Evolutionary conservation across 2,329 filamentous ascomycete genomes (phyloP).

Genomic region (Helotiales sp.): DNA sequence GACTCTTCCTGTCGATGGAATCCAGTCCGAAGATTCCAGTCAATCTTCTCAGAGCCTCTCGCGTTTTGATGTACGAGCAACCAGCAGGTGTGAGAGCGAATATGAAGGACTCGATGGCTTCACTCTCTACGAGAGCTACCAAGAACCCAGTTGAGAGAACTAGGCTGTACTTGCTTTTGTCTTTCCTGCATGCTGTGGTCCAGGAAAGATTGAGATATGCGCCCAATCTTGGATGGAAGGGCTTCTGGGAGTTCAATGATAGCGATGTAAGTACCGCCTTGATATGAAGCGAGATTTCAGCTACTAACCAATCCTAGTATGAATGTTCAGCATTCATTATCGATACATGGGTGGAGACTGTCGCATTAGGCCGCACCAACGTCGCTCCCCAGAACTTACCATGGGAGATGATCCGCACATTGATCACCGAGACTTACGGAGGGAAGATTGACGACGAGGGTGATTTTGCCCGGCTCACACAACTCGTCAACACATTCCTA

Average conservation of each 20-base stretch:
- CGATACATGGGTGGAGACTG: slow-evolving; percentile 88
- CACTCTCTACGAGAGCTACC: slow-evolving; percentile 73
- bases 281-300: slow-evolving; percentile 55
- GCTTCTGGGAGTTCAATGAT: slow-evolving; percentile 99
- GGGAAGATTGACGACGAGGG: slow-evolving; percentile 94
- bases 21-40: slow-evolving; percentile 96
- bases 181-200: slow-evolving; percentile 93
- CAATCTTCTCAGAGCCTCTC: slow-evolving; percentile 89
- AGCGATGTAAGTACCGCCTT: slow-evolving; percentile 80
- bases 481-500: slow-evolving; percentile 77
- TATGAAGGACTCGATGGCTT: slow-evolving; percentile 96
- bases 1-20: slow-evolving; percentile 97
- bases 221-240: slow-evolving; percentile 93
- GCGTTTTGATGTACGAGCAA: slow-evolving; percentile 97
- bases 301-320: slow-evolving; percentile 64
- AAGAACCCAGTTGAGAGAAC: slow-evolving; percentile 90
- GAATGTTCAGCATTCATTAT: slow-evolving; percentile 97
- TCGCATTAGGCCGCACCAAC: slow-evolving; percentile 86
- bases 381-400: slow-evolving; percentile 92
- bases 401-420: slow-evolving; percentile 91
- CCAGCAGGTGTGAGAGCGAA: slow-evolving; percentile 95
- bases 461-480: slow-evolving; percentile 76
- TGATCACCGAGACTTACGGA: slow-evolving; percentile 93
- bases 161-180: slow-evolving; percentile 86
- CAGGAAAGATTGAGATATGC: slow-evolving; percentile 95